These are phyloP conservation scores for Lactarius evosmus DNA, from an alignment of 768 basidiomycete species.

Conservation along the genomic window DNA sequence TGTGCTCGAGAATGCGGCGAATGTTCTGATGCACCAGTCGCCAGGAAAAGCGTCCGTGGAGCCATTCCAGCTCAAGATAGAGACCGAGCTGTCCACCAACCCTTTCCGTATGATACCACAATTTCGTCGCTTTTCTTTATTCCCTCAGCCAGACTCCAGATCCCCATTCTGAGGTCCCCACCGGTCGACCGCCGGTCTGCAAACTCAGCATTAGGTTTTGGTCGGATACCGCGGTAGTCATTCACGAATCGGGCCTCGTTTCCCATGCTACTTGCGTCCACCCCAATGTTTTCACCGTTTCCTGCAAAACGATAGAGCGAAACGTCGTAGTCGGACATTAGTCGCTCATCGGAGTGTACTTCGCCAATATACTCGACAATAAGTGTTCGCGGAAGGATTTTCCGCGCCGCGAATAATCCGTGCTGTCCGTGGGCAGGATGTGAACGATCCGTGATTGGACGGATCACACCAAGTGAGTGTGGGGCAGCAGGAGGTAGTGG, in stretches of 20 bases:
- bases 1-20: slow-evolving; percentile 2
- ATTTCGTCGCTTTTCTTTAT: slow-evolving; percentile 83
- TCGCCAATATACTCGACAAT: slow-evolving; percentile 83
- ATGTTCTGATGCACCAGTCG: slow-evolving; percentile 5
- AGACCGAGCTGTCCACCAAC: slow-evolving; percentile 66
- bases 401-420: slow-evolving; percentile 77
- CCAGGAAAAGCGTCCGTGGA: slow-evolving; percentile 13
- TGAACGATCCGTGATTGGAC: slow-evolving; percentile 45
- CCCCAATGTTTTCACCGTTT: slow-evolving; percentile 57
- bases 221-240: slow-evolving; percentile 78
- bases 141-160: slow-evolving; percentile 59
- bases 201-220: slow-evolving; percentile 69
- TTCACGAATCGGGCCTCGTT: slow-evolving; percentile 91
- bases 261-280: slow-evolving; percentile 72
- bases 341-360: slow-evolving; percentile 74
- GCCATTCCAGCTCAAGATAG: slow-evolving; percentile 10
- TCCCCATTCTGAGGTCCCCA: slow-evolving; percentile 73
- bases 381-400: slow-evolving; percentile 60
- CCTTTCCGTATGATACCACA: slow-evolving; percentile 83
- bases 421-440: slow-evolving; percentile 73
- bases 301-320: slow-evolving; percentile 60
- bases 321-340: slow-evolving; percentile 82
- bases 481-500: slow-evolving; percentile 16
- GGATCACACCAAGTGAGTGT: slow-evolving; percentile 50
- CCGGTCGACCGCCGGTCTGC: slow-evolving; percentile 47